A percentile compares a stretch with the other conserved stretches of the same genome.
These are phyloP conservation scores for Epicoccum sorghinum DNA, from an alignment of 2,329 filamentous ascomycete genomes.

Conservation along the genomic window DNA sequence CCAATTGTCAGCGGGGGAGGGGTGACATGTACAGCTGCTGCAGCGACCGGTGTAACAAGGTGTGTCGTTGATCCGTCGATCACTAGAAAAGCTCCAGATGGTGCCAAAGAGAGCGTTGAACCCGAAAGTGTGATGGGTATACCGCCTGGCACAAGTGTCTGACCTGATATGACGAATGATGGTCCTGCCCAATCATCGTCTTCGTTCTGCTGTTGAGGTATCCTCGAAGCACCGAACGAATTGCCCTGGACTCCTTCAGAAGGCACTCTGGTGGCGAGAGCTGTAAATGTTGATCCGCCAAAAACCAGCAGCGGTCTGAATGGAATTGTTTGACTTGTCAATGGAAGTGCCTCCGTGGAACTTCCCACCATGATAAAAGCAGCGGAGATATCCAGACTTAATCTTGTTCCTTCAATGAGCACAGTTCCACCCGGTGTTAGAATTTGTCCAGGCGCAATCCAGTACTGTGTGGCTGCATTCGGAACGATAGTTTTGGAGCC, in stretches of 20 bases:
- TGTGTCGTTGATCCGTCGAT: conserved; percentile 46
- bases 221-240: background rate
- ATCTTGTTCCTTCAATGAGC: conserved; percentile 45
- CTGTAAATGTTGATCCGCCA: conserved; percentile 15
- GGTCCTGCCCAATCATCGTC: conserved; percentile 11
- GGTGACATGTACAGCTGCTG: conserved; percentile 24
- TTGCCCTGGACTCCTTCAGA: background rate
- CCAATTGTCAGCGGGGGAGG: conserved; percentile 41
- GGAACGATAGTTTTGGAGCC: conserved; percentile 49
- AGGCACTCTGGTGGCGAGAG: conserved; percentile 16
- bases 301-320: background rate
- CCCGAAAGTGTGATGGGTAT: conserved; percentile 42
- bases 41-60: conserved; percentile 28
- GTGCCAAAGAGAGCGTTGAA: conserved; percentile 40
- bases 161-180: conserved; percentile 47
- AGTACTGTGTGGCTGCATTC: conserved; percentile 55
- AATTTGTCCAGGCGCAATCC: conserved; percentile 47
- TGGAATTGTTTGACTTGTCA: background rate
- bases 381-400: conserved; percentile 50
- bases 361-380: conserved; percentile 50
- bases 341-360: conserved; percentile 31
- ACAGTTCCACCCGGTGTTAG: conserved; percentile 49
- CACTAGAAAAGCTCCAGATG: conserved; percentile 39
- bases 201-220: background rate
- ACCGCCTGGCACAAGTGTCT: conserved; percentile 47